phyloP scores from a whole-genome alignment of 305 asterid genomes.

The Andrographis paniculata region DNA sequence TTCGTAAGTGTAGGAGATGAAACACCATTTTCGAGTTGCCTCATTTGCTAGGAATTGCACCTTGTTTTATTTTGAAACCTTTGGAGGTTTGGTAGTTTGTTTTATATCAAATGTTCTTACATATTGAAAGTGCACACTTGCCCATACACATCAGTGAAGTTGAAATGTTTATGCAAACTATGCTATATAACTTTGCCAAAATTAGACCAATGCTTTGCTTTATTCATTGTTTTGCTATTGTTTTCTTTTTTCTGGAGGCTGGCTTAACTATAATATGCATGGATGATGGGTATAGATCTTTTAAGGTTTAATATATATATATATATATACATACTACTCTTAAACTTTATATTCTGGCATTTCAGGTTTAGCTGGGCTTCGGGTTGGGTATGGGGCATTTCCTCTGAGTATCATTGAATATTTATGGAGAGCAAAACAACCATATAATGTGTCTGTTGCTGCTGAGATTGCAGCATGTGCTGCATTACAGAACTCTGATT shows the following conservation, averaged over 20 bases:
- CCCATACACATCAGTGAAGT: no score
- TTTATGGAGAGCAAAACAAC: constrained; percentile 97
- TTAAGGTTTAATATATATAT: background rate
- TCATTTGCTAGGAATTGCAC: no score
- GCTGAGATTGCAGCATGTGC: constrained; percentile 58
- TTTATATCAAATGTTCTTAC: no score
- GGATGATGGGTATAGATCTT: background rate
- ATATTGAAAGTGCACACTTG: no score
- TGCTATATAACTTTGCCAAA: no score
- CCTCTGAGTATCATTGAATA: constrained; percentile 82
- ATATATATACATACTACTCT: no score
- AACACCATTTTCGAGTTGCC: no score
- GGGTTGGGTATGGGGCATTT: constrained; percentile 93
- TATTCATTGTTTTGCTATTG: background rate
- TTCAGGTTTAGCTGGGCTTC: constrained; percentile 91
- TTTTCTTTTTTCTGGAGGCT: background rate
- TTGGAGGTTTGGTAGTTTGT: no score
- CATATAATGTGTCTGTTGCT: constrained; percentile 92
- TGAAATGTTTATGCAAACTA: no score
- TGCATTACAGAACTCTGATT: constrained; percentile 35
- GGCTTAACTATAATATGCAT: no score
- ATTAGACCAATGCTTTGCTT: background rate
- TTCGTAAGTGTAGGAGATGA: background rate
- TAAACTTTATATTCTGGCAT: constrained; percentile 1
- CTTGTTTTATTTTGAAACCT: no score